A percentile compares a stretch with the other conserved stretches of the same genome.
phyloP scores from a whole-genome alignment of 2,329 filamentous ascomycete species.

The Colletotrichum sp. region DNA sequence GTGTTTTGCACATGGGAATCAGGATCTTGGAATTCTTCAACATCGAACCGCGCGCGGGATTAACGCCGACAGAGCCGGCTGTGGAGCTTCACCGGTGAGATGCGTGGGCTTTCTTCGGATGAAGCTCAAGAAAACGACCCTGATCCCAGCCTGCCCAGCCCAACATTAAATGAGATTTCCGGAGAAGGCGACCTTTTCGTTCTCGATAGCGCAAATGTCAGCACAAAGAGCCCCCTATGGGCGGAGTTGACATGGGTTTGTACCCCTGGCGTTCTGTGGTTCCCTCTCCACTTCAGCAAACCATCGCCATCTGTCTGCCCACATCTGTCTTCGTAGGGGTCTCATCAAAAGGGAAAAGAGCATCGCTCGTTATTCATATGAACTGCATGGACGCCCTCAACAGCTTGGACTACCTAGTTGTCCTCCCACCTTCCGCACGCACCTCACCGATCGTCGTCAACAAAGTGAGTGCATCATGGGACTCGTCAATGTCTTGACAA shows the following conservation, averaged over 20 bases:
- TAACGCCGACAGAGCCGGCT: not conserved
- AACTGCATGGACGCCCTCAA: not conserved
- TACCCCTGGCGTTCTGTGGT: not conserved
- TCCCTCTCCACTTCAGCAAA: not conserved
- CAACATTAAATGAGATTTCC: not conserved
- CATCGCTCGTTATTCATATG: not conserved
- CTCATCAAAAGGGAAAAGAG: not conserved
- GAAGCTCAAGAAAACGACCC: not conserved
- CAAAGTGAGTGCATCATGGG: constrained; percentile 5
- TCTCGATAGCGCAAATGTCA: not conserved
- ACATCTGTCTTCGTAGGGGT: not conserved
- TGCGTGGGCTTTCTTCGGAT: not conserved
- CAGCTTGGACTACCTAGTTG: not conserved
- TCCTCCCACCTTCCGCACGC: not conserved
- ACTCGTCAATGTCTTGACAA: not conserved
- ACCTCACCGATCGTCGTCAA: not conserved
- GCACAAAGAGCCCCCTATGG: not conserved
- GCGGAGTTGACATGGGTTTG: not conserved
- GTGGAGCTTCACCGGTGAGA: not conserved
- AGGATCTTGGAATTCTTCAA: constrained; percentile 1
- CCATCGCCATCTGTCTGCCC: not conserved
- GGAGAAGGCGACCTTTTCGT: not conserved
- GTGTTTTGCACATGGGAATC: not conserved
- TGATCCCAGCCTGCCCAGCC: not conserved
- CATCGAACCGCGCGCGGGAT: not conserved